Evolutionary conservation across 768 basidiomycete genomes (phyloP).

Genomic region (Baorangia bicolor): DNA sequence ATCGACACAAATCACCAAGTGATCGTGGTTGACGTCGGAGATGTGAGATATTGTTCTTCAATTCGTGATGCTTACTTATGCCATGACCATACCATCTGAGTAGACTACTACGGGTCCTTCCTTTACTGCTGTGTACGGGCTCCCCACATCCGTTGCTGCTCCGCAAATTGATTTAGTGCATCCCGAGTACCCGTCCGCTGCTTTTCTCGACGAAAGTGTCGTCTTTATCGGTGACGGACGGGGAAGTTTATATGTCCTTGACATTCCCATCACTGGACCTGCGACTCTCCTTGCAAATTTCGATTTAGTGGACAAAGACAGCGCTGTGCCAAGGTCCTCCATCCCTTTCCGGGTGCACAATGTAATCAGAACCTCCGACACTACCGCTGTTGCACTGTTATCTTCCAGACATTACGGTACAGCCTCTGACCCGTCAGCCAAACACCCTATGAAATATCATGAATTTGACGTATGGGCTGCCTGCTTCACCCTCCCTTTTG

Average conservation of each 20-base stretch:
- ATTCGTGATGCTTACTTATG: conserved; percentile 1
- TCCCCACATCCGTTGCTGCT: conserved; percentile 53
- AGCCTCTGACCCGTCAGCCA: conserved; percentile 18
- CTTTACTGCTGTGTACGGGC: conserved; percentile 56
- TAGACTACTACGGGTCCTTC: conserved; percentile 53
- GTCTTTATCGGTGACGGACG: conserved; percentile 68
- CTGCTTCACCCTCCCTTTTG: conserved; percentile 45
- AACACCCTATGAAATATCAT: conserved; percentile 28
- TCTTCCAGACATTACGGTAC: conserved; percentile 56
- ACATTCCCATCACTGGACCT: conserved; percentile 37
- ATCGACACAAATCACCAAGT: conserved; percentile 61
- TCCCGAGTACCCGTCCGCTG: conserved; percentile 73
- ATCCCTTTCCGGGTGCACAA: conserved; percentile 42
- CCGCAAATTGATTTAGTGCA: conserved; percentile 41
- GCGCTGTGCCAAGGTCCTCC: conserved; percentile 21
- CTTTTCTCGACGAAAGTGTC: conserved; percentile 49
- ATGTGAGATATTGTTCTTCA: conserved; percentile 44
- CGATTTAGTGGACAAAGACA: conserved; percentile 36
- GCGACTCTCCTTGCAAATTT: conserved; percentile 53
- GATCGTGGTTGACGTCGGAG: conserved; percentile 53
- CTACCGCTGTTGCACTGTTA: conserved; percentile 45
- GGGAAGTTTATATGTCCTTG: conserved; percentile 64
- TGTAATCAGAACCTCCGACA: conserved; percentile 37
- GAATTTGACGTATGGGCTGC: conserved; percentile 70
- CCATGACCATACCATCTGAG: conserved; percentile 27